These are phyloP conservation scores for Edhazardia aedis DNA, from an alignment of 371 early-diverging fungal species.

Conservation along the genomic window DNA sequence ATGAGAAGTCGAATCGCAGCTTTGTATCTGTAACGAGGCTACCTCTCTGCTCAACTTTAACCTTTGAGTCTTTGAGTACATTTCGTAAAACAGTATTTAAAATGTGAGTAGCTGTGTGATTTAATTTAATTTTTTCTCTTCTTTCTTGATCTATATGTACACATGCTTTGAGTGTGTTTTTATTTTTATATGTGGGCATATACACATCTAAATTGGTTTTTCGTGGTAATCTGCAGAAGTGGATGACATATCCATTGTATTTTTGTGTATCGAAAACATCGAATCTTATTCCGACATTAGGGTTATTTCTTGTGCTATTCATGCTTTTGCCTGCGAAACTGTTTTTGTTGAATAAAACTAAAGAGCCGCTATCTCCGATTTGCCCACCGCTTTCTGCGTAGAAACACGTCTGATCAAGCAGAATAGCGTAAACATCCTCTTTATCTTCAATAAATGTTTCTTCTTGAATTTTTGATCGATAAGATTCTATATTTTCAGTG, in stretches of 20 bases:
- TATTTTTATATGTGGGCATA: slow-evolving; percentile 55
- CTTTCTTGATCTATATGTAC: slow-evolving; percentile 59
- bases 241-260: slow-evolving; percentile 80
- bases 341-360: slow-evolving; percentile 57
- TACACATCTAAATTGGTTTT: slow-evolving; percentile 53
- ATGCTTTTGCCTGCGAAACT: too few relatives aligned
- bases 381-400: slow-evolving; percentile 97
- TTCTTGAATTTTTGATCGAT: slow-evolving; percentile 45
- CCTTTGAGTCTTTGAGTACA: slow-evolving; percentile 52
- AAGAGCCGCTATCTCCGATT: slow-evolving; percentile 74
- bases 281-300: not conserved
- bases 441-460: slow-evolving; percentile 53
- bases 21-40: slow-evolving; percentile 83
- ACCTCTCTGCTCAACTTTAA: slow-evolving; percentile 57
- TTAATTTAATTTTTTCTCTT: slow-evolving; percentile 66
- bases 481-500: slow-evolving; percentile 25
- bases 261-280: slow-evolving; percentile 72
- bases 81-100: slow-evolving; percentile 74
- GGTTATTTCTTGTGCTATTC: too few relatives aligned
- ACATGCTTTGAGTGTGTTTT: too few relatives aligned
- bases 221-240: slow-evolving; percentile 70
- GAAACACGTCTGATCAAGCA: slow-evolving; percentile 84
- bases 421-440: slow-evolving; percentile 45
- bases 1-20: slow-evolving; percentile 81
- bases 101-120: slow-evolving; percentile 90